phyloP scores from a whole-genome alignment of 179 eudicot genomes.

The Sideroxylon spinosum region DNA sequence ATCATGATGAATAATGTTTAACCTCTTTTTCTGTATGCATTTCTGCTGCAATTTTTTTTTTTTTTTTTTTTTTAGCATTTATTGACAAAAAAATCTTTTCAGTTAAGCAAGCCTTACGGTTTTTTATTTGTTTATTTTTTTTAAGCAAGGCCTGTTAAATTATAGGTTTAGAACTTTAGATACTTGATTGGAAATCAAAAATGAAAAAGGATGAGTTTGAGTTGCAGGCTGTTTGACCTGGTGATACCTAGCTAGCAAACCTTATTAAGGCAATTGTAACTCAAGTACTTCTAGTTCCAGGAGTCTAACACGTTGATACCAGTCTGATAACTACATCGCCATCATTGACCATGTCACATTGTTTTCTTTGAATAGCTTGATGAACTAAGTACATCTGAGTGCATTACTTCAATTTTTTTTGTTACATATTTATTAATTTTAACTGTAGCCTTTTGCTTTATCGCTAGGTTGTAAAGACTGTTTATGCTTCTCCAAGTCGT shows the following conservation, averaged over 20 bases:
- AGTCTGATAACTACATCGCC: neutral
- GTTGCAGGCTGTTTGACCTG: neutral
- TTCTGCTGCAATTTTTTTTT: neutral
- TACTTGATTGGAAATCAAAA: too few relatives aligned
- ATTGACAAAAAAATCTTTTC: neutral
- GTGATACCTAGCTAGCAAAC: neutral
- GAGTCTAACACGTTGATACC: neutral
- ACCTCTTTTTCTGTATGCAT: neutral
- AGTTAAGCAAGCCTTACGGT: neutral
- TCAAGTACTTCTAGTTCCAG: neutral
- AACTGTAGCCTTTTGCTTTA: constrained; percentile 9
- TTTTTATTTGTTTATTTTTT: too few relatives aligned
- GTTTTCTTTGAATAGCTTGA: constrained; percentile 1
- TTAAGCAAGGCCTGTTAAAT: too few relatives aligned
- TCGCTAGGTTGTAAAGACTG: constrained; percentile 88
- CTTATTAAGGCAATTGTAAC: neutral
- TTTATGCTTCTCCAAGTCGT: constrained; percentile 99
- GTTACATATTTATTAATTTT: neutral
- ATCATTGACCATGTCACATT: neutral
- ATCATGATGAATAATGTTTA: neutral
- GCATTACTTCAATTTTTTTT: neutral
- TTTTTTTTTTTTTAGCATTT: neutral
- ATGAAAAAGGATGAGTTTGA: too few relatives aligned
- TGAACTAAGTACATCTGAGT: constrained; percentile 2
- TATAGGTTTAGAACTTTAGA: too few relatives aligned